Evolutionary conservation across 805 yeast genomes (phyloP), one percentile per base, ranked within the genome.

Genomic region (Komagataella populi): DNA sequence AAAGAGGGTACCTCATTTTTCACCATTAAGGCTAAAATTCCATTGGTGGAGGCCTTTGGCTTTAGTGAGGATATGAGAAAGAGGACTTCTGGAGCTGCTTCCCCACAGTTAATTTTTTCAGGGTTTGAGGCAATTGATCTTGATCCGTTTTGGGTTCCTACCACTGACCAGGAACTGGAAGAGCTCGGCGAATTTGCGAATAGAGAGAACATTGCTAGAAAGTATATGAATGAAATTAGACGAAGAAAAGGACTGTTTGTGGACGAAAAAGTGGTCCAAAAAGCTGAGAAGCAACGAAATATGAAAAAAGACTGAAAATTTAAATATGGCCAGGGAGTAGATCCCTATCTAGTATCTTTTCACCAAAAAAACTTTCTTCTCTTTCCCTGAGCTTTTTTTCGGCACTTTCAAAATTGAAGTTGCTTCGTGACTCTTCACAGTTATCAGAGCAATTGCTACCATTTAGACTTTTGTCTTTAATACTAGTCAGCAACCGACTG

Each of bases 111-210:
- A 50, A 87, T 90, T 7, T 93, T 91, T 60, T 77, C 85, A 24
- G 98, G 98, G 0, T 93, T 78, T 63, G 93, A 89, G 60, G 70
- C 83, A 55, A 78, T 91, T 50, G 95, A 89, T 56, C 78, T 84
- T 57, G 98, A 93, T 71, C 99, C 99, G 47, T 93, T 86, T 73
- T 93, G 99, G 99, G 96, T 93, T 14, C 99, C 99, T 12, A 87
- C 93, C 2, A 93, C 99, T 0, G 97, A 87, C 59, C 97, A 89
- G 64, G 99, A 93, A 64, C 67, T 93, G 48, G 98, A 93, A 63
- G 95, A 88, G 53, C 70, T 87, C 47, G 99, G 99, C 23, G 96
- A 87, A 56, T 77, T 78, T 57, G 95, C 96, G 1, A 99, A 93
- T 58, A 77, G 86, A 59, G 98, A 88, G 60, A 93, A 93, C 61